phyloP scores from a whole-genome alignment of 345 rosid genomes.

The Lepidium aucheri region DNA sequence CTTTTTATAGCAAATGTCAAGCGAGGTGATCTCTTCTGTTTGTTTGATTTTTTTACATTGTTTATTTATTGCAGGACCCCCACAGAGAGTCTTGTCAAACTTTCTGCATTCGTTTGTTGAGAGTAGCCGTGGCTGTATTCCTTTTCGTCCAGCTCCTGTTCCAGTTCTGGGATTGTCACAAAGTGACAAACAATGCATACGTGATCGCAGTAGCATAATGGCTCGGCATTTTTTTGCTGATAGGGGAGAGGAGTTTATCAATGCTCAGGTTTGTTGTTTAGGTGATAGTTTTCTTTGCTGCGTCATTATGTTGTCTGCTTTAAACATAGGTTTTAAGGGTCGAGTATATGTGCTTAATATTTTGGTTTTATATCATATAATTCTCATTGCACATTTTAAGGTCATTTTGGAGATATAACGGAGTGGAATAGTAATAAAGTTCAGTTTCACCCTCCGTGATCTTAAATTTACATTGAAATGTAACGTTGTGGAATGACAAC shows the following conservation, averaged over 20 bases:
- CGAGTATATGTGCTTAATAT: not conserved
- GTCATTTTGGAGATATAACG: not conserved
- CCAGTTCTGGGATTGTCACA: conserved; percentile 81
- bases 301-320: not conserved
- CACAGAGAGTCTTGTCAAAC: conserved; percentile 79
- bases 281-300: not conserved
- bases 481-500: not conserved
- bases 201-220: conserved; percentile 99
- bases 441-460: not conserved
- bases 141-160: conserved; percentile 77
- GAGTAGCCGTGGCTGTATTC: conserved; percentile 74
- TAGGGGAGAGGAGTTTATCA: conserved; percentile 81
- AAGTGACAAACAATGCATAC: conserved; percentile 94
- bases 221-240: conserved; percentile 92
- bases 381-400: not conserved
- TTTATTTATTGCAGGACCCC: conserved; percentile 61
- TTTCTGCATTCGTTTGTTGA: conserved; percentile 92
- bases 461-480: not conserved
- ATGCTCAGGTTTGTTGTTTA: conserved; percentile 58
- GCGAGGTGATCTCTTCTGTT: not conserved
- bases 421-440: not conserved
- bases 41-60: conserved; percentile 3
- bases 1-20: not conserved
- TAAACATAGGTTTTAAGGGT: not conserved
- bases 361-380: too few species aligned